Percentiles rank a stretch among this genome's conserved stretches.
Evolutionary conservation across 2,329 filamentous ascomycete species (phyloP).

Genomic region (Allantophomopsis lycopodina): DNA sequence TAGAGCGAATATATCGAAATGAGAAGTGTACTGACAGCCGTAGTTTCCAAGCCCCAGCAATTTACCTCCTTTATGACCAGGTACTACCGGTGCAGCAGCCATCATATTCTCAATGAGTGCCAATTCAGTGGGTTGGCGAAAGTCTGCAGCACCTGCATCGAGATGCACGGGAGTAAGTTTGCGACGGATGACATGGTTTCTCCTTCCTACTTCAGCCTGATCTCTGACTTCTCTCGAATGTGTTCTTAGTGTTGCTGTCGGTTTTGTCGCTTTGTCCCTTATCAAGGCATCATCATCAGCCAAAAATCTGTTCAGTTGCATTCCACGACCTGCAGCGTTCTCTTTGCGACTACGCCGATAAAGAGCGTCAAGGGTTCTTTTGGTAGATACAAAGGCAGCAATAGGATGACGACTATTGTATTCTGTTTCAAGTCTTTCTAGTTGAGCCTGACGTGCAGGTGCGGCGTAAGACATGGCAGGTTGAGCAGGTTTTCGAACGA

Average conservation of each 20-base stretch:
- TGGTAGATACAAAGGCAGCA: slow-evolving; percentile 32
- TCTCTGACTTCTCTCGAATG: neutral
- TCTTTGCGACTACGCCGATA: slow-evolving; percentile 28
- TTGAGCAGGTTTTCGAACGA: neutral
- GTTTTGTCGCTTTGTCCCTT: slow-evolving; percentile 4
- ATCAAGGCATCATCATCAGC: slow-evolving; percentile 8
- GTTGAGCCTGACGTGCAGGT: slow-evolving; percentile 33
- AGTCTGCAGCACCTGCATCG: slow-evolving; percentile 16
- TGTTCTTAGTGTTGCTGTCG: neutral
- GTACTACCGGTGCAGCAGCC: slow-evolving; percentile 1
- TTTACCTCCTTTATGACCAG: slow-evolving; percentile 18
- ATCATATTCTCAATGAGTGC: slow-evolving; percentile 8
- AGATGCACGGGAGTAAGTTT: slow-evolving; percentile 14
- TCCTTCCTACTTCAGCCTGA: neutral
- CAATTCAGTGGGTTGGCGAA: slow-evolving; percentile 18
- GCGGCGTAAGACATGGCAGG: slow-evolving; percentile 5
- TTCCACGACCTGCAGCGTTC: slow-evolving; percentile 12
- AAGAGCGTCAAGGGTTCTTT: slow-evolving; percentile 38
- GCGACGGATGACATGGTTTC: slow-evolving; percentile 1
- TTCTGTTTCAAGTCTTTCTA: slow-evolving; percentile 32
- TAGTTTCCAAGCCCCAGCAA: slow-evolving; percentile 43
- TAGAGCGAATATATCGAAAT: slow-evolving; percentile 50
- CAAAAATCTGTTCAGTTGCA: slow-evolving; percentile 24
- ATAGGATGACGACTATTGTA: slow-evolving; percentile 16
- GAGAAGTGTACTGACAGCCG: slow-evolving; percentile 44